Conservation (phyloP, 805 yeast genomes). For the Candida sanyiensis region DNA sequence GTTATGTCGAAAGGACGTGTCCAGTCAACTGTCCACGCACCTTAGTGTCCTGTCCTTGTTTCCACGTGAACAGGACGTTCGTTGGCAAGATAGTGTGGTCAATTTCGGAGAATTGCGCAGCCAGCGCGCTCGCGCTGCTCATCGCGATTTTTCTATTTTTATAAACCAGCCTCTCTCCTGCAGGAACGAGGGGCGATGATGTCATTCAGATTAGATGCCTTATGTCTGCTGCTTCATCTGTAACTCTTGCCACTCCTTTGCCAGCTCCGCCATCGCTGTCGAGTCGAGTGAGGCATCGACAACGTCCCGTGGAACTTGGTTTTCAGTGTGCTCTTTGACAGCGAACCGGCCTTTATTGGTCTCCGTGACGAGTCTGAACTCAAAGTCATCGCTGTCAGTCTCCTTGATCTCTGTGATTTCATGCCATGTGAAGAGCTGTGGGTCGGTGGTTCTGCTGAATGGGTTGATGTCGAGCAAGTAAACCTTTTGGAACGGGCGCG, state of each 20-base stretch:
- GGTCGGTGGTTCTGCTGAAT: conserved; percentile 70
- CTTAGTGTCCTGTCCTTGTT: no score
- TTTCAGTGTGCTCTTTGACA: conserved; percentile 78
- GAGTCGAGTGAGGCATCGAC: conserved; percentile 77
- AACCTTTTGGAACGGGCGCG: conserved; percentile 61
- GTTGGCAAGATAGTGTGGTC: no score
- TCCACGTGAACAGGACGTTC: no score
- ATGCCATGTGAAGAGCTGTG: conserved; percentile 78
- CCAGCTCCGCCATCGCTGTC: conserved; percentile 61
- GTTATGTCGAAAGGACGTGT: no score
- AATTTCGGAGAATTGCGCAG: no score
- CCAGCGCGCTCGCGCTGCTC: no score
- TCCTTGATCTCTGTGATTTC: conserved; percentile 45
- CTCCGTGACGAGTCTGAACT: conserved; percentile 61
- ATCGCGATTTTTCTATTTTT: no score
- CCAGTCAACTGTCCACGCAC: no score
- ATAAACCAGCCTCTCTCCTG: no score
- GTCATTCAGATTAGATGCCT: no score
- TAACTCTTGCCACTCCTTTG: conserved; percentile 51
- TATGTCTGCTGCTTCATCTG: conserved; percentile 19
- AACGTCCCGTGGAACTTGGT: conserved; percentile 86
- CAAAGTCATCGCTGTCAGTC: conserved; percentile 31
- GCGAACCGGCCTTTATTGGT: conserved; percentile 74
- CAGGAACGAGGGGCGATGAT: no score
- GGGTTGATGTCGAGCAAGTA: conserved; percentile 85